Evolutionary conservation across 345 rosid species (phyloP).

Genomic region (Hypericum androsaemum): DNA sequence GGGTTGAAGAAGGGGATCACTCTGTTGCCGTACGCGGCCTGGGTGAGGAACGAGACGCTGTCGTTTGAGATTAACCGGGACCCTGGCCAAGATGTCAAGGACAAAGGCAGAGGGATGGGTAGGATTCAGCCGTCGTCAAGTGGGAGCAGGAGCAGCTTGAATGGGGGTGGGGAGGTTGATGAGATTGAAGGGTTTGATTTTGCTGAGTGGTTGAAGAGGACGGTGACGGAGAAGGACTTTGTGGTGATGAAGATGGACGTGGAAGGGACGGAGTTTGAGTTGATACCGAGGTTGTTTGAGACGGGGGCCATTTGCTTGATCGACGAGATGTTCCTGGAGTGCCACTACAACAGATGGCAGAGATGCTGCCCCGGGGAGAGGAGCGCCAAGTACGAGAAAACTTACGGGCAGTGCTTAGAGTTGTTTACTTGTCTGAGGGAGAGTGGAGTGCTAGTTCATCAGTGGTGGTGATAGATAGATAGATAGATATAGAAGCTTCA

Average conservation of each 20-base stretch:
- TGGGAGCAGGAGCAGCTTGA: slow-evolving; percentile 14
- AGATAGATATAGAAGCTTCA: no score
- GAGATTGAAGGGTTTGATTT: slow-evolving; percentile 84
- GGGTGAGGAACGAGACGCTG: slow-evolving; percentile 91
- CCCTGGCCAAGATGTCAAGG: slow-evolving; percentile 50
- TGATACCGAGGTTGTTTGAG: slow-evolving; percentile 71
- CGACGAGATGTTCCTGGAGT: slow-evolving; percentile 89
- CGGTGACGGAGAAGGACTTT: slow-evolving; percentile 64
- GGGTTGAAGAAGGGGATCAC: slow-evolving; percentile 45
- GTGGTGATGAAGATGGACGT: slow-evolving; percentile 99
- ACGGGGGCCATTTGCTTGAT: slow-evolving; percentile 86
- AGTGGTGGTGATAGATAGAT: slow-evolving; percentile 64
- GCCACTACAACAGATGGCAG: slow-evolving; percentile 99
- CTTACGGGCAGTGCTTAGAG: slow-evolving; percentile 74
- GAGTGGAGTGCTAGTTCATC: slow-evolving; percentile 93
- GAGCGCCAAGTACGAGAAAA: slow-evolving; percentile 72
- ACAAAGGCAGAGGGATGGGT: slow-evolving; percentile 89
- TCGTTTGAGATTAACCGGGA: slow-evolving; percentile 74
- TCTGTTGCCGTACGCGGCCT: slow-evolving; percentile 84
- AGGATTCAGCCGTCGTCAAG: slow-evolving; percentile 58
- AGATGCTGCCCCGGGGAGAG: slow-evolving; percentile 93
- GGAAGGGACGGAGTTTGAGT: slow-evolving; percentile 94
- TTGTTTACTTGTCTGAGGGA: slow-evolving; percentile 72
- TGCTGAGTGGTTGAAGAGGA: slow-evolving; percentile 78
- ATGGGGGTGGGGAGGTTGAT: slow-evolving; percentile 60